These are phyloP conservation scores for Fusarium proliferatum DNA, from an alignment of 2,329 filamentous ascomycete species.

Conservation along the genomic window DNA sequence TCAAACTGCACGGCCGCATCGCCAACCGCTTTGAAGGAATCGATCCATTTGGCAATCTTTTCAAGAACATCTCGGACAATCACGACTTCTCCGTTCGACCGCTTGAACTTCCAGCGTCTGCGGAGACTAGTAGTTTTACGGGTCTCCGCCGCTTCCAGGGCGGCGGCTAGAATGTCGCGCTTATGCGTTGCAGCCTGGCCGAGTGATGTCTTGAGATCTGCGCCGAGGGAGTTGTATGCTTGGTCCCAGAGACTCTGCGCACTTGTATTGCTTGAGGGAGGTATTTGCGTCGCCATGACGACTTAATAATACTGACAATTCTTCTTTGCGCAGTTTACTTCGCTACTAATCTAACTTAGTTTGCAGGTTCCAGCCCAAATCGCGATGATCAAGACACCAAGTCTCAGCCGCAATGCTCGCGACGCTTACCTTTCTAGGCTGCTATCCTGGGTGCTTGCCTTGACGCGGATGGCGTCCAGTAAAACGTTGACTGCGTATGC, in stretches of 20 bases:
- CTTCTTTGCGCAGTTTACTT: background rate
- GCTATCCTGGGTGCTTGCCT: background rate
- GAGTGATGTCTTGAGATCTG: background rate
- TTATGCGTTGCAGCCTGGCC: background rate
- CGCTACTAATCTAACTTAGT: background rate
- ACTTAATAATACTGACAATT: rapidly evolving
- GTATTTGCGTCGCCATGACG: rapidly evolving
- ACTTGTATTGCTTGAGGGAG: rapidly evolving
- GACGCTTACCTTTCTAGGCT: background rate
- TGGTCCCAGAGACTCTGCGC: background rate
- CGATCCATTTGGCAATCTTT: slow-evolving; percentile 17
- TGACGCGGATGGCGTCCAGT: background rate
- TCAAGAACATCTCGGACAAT: slow-evolving; percentile 6
- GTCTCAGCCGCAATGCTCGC: background rate
- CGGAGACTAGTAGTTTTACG: background rate
- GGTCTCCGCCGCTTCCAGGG: background rate
- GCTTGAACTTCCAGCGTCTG: slow-evolving; percentile 19
- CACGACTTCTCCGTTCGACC: slow-evolving; percentile 1
- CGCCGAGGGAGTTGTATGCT: background rate
- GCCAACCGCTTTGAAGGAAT: slow-evolving; percentile 2
- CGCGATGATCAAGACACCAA: no score
- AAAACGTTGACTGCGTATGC: background rate
- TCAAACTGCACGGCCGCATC: slow-evolving; percentile 7
- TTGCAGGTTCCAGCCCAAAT: background rate
- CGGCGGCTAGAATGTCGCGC: slow-evolving; percentile 1